phyloP scores from a whole-genome alignment of 768 basidiomycete species.

The Hygrophorus pudorinus region DNA sequence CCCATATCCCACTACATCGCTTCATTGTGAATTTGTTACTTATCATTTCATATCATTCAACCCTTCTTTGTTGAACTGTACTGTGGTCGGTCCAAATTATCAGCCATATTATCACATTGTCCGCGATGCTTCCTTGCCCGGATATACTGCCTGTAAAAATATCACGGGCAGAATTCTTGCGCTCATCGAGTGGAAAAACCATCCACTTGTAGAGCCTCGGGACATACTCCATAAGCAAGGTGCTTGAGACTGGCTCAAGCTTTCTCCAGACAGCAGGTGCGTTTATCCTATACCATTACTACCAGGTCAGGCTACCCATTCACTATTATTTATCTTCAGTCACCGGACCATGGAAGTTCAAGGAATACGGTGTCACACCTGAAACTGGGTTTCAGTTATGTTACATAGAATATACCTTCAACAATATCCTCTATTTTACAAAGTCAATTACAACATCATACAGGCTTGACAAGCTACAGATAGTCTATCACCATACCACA shows the following conservation, averaged over 20 bases:
- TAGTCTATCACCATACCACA: too few species aligned
- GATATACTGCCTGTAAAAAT: conserved; percentile 30
- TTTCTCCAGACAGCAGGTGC: conserved; percentile 32
- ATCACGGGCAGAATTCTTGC: conserved; percentile 26
- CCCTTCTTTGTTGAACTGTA: conserved; percentile 33
- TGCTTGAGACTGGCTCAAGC: conserved; percentile 32
- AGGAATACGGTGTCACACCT: conserved; percentile 27
- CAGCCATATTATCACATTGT: conserved; percentile 29
- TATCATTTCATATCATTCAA: conserved; percentile 32
- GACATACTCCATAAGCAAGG: conserved; percentile 23
- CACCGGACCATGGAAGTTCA: conserved; percentile 29
- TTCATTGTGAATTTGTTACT: conserved; percentile 23
- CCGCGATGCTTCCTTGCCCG: conserved; percentile 24
- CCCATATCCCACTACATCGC: conserved; percentile 6
- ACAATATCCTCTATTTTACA: too few species aligned
- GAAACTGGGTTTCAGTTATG: too few species aligned
- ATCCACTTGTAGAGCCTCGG: conserved; percentile 27
- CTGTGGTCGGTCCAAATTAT: conserved; percentile 29
- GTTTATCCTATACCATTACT: conserved; percentile 10
- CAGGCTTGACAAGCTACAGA: too few species aligned
- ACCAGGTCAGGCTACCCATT: not conserved
- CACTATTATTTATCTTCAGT: conserved; percentile 12
- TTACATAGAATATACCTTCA: too few species aligned
- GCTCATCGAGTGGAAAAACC: conserved; percentile 31
- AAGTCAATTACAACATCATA: too few species aligned